A percentile compares a stretch with the other conserved stretches of the same genome.
These are phyloP conservation scores for Vararia minispora DNA, from an alignment of 768 basidiomycete species.

Conservation along the genomic window DNA sequence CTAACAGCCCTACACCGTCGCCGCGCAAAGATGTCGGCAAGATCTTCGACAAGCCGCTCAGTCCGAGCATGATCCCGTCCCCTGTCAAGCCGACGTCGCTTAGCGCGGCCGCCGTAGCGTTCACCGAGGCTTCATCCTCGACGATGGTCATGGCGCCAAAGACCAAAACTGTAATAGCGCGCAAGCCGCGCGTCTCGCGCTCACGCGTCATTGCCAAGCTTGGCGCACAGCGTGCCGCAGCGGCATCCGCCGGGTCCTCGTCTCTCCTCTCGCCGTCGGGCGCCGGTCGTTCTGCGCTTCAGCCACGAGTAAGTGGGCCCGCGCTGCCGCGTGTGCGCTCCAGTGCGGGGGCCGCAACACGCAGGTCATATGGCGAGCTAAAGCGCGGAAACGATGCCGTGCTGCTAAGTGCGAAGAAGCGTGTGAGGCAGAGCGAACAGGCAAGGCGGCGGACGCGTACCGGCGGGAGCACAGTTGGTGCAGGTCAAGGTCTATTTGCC, in stretches of 20 bases:
- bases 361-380: constrained; percentile 23
- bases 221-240: constrained; percentile 56
- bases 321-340: constrained; percentile 32
- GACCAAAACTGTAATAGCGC: constrained; percentile 26
- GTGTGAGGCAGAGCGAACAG: constrained; percentile 69
- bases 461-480: constrained; percentile 7
- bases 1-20: constrained; percentile 21
- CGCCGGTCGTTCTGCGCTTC: constrained; percentile 6
- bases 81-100: constrained; percentile 20
- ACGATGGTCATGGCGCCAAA: constrained; percentile 16
- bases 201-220: constrained; percentile 71
- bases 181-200: constrained; percentile 71
- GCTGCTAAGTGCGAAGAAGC: constrained; percentile 58
- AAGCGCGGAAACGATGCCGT: constrained; percentile 26
- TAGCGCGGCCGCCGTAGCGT: constrained; percentile 19
- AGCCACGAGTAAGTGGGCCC: constrained; percentile 5
- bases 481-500: too few species aligned
- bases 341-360: constrained; percentile 28
- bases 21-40: constrained; percentile 18
- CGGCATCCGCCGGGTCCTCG: background rate
- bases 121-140: constrained; percentile 9
- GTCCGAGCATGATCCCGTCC: constrained; percentile 12
- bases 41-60: constrained; percentile 47
- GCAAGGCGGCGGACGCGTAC: constrained; percentile 42
- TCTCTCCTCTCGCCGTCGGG: constrained; percentile 8